A percentile compares a stretch with the other conserved stretches of the same genome.
These are phyloP conservation scores for Coniferiporia weirii DNA, from an alignment of 1,284 basidiomycete genomes.

Conservation along the genomic window DNA sequence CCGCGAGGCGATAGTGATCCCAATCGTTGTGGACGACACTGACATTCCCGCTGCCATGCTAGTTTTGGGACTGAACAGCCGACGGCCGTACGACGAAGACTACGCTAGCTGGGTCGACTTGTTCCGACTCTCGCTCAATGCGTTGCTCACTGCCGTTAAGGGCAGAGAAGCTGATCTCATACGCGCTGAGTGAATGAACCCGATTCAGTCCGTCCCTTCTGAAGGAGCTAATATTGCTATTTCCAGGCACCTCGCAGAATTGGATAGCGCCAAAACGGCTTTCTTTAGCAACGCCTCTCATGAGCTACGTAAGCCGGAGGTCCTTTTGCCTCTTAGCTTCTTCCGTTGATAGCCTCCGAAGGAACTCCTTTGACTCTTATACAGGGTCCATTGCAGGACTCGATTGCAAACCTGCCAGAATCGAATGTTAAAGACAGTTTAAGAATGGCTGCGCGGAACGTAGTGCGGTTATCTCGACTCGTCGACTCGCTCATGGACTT, in stretches of 20 bases:
- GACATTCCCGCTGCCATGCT: constrained; percentile 20
- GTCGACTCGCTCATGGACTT: constrained; percentile 31
- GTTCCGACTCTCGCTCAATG: constrained; percentile 18
- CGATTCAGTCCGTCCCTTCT: neutral
- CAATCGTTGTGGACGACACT: constrained; percentile 20
- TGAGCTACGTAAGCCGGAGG: constrained; percentile 22
- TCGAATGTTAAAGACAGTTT: constrained; percentile 21
- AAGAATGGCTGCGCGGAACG: constrained; percentile 25
- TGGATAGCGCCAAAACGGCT: constrained; percentile 30
- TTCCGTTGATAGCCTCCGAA: constrained; percentile 2
- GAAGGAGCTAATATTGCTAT: neutral
- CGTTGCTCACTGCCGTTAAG: constrained; percentile 21
- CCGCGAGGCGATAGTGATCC: constrained; percentile 24
- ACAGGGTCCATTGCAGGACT: constrained; percentile 27
- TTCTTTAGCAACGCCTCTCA: constrained; percentile 31
- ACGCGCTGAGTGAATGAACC: constrained; percentile 21
- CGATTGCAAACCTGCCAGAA: constrained; percentile 16
- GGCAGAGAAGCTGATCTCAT: constrained; percentile 23
- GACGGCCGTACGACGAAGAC: constrained; percentile 22
- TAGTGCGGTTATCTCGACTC: constrained; percentile 24
- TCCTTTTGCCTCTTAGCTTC: neutral
- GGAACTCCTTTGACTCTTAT: constrained; percentile 30
- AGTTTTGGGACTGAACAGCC: constrained; percentile 24
- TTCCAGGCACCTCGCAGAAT: constrained; percentile 23
- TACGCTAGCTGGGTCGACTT: constrained; percentile 23